These are phyloP conservation scores for Colletotrichum musae DNA, from an alignment of 2,329 filamentous ascomycete genomes.

Conservation along the genomic window DNA sequence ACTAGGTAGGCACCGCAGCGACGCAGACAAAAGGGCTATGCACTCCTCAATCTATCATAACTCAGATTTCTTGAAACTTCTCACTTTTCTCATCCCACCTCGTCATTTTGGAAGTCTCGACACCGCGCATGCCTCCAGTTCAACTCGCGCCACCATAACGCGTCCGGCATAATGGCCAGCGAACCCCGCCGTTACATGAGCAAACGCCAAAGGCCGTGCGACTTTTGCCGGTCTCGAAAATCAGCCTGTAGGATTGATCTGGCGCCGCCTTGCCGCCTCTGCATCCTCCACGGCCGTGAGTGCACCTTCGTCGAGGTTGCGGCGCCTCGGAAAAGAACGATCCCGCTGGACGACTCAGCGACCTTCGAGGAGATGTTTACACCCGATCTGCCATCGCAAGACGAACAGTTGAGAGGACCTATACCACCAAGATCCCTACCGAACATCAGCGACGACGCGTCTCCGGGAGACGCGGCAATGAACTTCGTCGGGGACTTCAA, in stretches of 20 bases:
- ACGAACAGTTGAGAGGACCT: too few relatives aligned
- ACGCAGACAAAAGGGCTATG: too few relatives aligned
- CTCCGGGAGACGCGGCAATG: neutral
- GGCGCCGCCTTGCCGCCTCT: conserved; percentile 58
- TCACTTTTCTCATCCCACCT: too few relatives aligned
- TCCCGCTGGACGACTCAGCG: neutral
- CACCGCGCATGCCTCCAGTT: neutral
- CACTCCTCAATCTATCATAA: too few relatives aligned
- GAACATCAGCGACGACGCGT: neutral
- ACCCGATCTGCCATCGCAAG: neutral
- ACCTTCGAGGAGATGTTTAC: neutral
- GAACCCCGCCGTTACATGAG: conserved; percentile 43
- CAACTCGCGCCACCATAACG: neutral
- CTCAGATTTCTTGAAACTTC: too few relatives aligned
- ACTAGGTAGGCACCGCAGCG: too few relatives aligned
- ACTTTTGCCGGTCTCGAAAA: conserved; percentile 61
- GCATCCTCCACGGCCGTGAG: conserved; percentile 56
- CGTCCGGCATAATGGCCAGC: neutral
- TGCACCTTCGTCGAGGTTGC: conserved; percentile 60
- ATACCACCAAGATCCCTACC: too few relatives aligned
- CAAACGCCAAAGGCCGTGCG: conserved; percentile 55
- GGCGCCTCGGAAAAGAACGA: conserved; percentile 36
- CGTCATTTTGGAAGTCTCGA: too few relatives aligned
- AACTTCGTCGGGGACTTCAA: conserved; percentile 16
- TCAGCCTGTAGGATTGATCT: conserved; percentile 60